Percentiles rank a stretch among this genome's conserved stretches.
These are phyloP conservation scores for Lachnellula suecica DNA, from an alignment of 2,329 filamentous ascomycete genomes.

Conservation along the genomic window DNA sequence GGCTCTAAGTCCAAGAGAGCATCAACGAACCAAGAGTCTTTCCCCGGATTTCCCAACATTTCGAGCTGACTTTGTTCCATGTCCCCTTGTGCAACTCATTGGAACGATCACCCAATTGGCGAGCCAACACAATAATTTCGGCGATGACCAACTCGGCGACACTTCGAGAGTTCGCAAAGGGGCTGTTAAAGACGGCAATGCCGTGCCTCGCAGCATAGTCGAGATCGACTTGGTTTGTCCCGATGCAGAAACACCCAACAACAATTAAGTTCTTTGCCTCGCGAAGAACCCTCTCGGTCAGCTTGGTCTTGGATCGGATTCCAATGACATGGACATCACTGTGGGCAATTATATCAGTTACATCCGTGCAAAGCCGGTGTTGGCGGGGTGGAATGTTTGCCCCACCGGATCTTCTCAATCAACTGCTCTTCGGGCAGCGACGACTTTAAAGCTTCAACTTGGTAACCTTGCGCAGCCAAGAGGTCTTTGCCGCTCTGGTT, in stretches of 20 bases:
- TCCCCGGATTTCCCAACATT: constrained; percentile 97
- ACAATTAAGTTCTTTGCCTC: constrained; percentile 94
- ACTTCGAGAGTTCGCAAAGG: constrained; percentile 95
- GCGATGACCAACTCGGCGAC: constrained; percentile 95
- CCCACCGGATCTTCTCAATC: constrained; percentile 92
- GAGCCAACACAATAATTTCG: constrained; percentile 88
- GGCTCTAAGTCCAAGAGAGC: neutral
- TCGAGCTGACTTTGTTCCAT: constrained; percentile 97
- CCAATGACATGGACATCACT: constrained; percentile 97
- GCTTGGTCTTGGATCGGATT: constrained; percentile 96
- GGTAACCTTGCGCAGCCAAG: constrained; percentile 82
- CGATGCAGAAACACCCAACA: constrained; percentile 98
- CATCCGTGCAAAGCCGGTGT: neutral
- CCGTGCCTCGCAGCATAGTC: constrained; percentile 79
- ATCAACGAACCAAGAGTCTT: constrained; percentile 77
- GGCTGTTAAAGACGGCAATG: constrained; percentile 98
- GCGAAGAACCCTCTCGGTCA: constrained; percentile 79
- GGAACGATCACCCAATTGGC: constrained; percentile 90
- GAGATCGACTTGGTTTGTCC: constrained; percentile 92
- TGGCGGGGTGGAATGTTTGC: constrained; percentile 16
- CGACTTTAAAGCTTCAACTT: constrained; percentile 88
- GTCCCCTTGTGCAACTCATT: constrained; percentile 90
- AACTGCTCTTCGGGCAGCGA: constrained; percentile 90
- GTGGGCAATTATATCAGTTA: too few relatives aligned
- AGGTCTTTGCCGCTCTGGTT: constrained; percentile 88